These are phyloP conservation scores for Ananas comosus DNA, from an alignment of 176 grass and related monocot genomes.

Conservation along the genomic window DNA sequence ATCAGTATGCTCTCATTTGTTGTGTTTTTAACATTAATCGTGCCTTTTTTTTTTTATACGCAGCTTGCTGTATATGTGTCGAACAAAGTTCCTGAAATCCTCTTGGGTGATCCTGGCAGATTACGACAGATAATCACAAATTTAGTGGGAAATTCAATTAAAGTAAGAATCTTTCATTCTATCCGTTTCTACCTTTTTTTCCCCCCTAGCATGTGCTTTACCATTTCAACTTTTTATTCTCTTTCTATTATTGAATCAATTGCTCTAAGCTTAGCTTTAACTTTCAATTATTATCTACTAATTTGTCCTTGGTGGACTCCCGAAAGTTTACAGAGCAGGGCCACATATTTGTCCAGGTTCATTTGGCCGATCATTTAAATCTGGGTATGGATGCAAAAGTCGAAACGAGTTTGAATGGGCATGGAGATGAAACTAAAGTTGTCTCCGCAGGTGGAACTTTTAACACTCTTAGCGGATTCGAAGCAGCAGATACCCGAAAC, in stretches of 20 bases:
- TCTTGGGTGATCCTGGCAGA: conserved; percentile 92
- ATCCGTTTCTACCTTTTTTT: neutral
- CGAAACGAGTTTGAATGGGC: conserved; percentile 38
- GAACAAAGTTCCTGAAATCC: conserved; percentile 75
- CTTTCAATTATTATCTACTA: neutral
- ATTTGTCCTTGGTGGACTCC: neutral
- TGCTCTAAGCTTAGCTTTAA: neutral
- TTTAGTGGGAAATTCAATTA: conserved; percentile 89
- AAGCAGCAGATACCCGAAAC: conserved; percentile 85
- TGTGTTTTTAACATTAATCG: conserved; percentile 9
- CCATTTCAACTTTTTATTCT: neutral
- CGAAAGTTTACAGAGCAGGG: conserved; percentile 86
- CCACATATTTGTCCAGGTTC: conserved; percentile 98
- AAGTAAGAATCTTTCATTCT: conserved; percentile 35
- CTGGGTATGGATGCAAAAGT: conserved; percentile 48
- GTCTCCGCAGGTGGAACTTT: conserved; percentile 27
- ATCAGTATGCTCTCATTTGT: neutral
- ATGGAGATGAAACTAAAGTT: conserved; percentile 43
- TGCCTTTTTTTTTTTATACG: conserved; percentile 15
- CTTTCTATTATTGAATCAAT: neutral
- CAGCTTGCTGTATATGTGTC: conserved; percentile 98
- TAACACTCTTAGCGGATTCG: conserved; percentile 82
- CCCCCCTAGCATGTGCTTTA: neutral
- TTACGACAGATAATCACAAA: conserved; percentile 98
- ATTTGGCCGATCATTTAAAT: conserved; percentile 72